phyloP scores from a whole-genome alignment of 345 rosid genomes.

The Eucalyptus tenuipes region DNA sequence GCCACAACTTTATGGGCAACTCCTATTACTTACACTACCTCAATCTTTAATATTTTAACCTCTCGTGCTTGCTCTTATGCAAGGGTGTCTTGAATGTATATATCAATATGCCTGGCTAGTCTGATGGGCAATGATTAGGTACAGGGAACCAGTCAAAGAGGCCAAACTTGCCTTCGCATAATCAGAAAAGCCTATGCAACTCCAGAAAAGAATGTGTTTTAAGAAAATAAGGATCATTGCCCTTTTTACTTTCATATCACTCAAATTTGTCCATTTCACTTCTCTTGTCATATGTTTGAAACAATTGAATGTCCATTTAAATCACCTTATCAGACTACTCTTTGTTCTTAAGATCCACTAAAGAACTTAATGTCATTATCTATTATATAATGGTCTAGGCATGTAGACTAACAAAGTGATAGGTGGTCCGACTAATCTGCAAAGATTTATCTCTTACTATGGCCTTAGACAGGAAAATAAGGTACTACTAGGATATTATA shows the following conservation, averaged over 20 bases:
- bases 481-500: background rate
- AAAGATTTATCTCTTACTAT: background rate
- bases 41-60: background rate
- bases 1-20: background rate
- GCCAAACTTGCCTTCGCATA: background rate
- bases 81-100: background rate
- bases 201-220: background rate
- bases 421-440: background rate
- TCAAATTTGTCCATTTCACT: background rate
- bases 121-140: background rate
- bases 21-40: background rate
- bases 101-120: background rate
- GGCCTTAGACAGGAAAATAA: background rate
- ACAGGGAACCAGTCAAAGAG: background rate
- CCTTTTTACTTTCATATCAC: background rate
- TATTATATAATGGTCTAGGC: background rate
- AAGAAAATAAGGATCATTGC: background rate
- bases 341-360: background rate
- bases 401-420: background rate
- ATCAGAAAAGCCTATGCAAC: background rate
- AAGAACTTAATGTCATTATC: background rate
- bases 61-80: background rate
- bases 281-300: background rate
- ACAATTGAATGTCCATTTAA: background rate
- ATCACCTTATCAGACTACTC: background rate